Conservation (phyloP, 169 alveolate genomes). For the Plasmodium knowlesi region DNA sequence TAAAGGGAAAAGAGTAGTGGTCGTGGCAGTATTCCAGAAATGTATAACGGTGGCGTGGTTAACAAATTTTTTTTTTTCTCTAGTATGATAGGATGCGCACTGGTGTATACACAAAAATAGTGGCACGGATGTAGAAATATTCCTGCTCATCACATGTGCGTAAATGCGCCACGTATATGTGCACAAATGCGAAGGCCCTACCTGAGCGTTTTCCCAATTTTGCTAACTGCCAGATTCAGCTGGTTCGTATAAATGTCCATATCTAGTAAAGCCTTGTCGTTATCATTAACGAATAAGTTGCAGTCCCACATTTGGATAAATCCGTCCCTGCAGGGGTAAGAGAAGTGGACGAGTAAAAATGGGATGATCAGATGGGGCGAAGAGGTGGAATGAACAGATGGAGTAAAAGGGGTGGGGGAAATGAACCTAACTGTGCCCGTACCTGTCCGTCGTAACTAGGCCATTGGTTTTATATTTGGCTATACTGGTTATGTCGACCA, state of each 20-base stretch:
- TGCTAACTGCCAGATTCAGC: slow-evolving; percentile 8
- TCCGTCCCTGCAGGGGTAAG: slow-evolving; percentile 33
- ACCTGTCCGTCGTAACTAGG: slow-evolving; percentile 53
- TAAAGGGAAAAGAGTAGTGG: slow-evolving; percentile 10
- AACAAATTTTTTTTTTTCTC: neutral
- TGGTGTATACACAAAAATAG: neutral
- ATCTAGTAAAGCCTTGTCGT: slow-evolving; percentile 13
- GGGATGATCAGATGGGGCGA: neutral
- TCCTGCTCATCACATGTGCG: neutral
- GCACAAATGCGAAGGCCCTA: neutral
- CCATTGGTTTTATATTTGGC: slow-evolving; percentile 9
- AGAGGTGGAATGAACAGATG: neutral
- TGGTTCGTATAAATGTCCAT: slow-evolving; percentile 18
- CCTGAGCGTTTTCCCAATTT: slow-evolving; percentile 51
- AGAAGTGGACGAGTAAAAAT: neutral
- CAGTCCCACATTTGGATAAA: slow-evolving; percentile 50
- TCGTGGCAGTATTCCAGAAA: neutral
- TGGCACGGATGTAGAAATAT: neutral
- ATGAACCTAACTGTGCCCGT: neutral
- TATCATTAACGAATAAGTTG: slow-evolving; percentile 15
- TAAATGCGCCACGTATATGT: neutral
- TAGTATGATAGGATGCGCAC: neutral
- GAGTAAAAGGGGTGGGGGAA: neutral
- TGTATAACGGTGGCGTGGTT: neutral
- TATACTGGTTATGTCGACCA: slow-evolving; percentile 48